Percentiles rank a stretch among this genome's conserved stretches.
Conservation (phyloP, 1,284 basidiomycete genomes). For the Boletus mariae region DNA sequence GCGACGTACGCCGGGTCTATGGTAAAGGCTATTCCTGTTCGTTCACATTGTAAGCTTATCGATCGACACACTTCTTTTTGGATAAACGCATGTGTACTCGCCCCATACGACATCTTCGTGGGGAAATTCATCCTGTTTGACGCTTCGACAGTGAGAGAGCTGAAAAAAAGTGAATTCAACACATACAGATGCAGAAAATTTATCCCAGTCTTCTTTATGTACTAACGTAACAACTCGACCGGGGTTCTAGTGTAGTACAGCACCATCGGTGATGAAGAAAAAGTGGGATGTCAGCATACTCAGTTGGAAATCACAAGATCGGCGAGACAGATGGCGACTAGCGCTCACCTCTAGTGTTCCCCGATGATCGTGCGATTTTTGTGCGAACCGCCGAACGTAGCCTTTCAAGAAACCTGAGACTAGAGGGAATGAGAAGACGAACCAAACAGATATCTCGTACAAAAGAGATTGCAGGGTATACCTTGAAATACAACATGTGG, state of each 20-base stretch:
- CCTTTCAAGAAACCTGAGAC: slow-evolving; percentile 82
- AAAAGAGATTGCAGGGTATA: slow-evolving; percentile 20
- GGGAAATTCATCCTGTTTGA: slow-evolving; percentile 64
- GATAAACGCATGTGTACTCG: slow-evolving; percentile 21
- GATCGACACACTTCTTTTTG: background rate
- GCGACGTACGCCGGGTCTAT: slow-evolving; percentile 72
- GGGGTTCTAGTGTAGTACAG: slow-evolving; percentile 47
- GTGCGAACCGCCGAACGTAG: slow-evolving; percentile 82
- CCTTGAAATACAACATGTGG: slow-evolving; percentile 63
- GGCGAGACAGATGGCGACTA: background rate
- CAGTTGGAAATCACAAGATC: background rate
- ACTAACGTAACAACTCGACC: slow-evolving; percentile 87
- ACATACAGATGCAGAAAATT: slow-evolving; percentile 60
- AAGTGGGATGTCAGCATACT: background rate
- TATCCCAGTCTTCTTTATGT: slow-evolving; percentile 81
- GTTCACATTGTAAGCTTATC: background rate
- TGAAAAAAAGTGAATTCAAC: background rate
- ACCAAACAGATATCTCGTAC: background rate
- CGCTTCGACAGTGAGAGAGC: background rate
- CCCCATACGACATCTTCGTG: slow-evolving; percentile 85
- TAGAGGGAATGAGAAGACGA: slow-evolving; percentile 22
- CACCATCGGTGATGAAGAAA: background rate
- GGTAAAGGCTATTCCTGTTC: slow-evolving; percentile 71
- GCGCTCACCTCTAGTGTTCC: slow-evolving; percentile 68
- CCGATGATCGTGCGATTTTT: slow-evolving; percentile 83